Evolutionary conservation across 129 eudicot genomes (phyloP).

Genomic region (Escallonia rubra): DNA sequence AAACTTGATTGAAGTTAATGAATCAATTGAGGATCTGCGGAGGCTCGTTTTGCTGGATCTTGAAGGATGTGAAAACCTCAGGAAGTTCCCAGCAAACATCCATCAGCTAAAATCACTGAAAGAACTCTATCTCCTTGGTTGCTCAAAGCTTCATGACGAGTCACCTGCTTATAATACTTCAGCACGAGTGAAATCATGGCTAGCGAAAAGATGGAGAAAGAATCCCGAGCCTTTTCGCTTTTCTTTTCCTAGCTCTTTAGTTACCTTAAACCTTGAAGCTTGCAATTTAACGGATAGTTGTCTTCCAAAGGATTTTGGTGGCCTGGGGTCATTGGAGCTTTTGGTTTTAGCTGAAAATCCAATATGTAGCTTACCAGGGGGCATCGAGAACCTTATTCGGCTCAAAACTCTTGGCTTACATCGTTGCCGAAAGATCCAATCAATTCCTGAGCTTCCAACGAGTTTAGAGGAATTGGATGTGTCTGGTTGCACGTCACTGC

Average conservation of each 20-base stretch:
- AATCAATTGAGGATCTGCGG: no score
- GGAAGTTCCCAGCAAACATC: no score
- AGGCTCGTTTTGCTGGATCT: no score
- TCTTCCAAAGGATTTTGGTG: constrained; percentile 6
- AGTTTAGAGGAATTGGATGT: background rate
- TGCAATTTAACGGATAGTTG: constrained; percentile 1
- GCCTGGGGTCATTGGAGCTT: background rate
- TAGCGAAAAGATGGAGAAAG: constrained; percentile 1
- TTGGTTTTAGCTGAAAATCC: constrained; percentile 8
- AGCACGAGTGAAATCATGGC: background rate
- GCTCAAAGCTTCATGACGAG: no score
- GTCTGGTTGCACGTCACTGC: background rate
- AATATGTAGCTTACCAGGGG: constrained; percentile 11
- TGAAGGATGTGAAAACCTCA: no score
- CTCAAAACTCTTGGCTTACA: background rate
- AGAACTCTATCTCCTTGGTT: no score
- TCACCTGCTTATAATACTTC: background rate
- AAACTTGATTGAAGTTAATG: no score
- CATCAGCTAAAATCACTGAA: no score
- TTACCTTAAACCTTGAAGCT: background rate
- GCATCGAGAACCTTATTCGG: background rate
- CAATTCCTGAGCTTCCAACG: constrained; percentile 1
- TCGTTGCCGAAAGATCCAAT: background rate
- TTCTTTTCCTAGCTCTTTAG: background rate
- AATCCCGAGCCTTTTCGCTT: background rate